These are phyloP conservation scores for Suillus subaureus DNA, from an alignment of 768 basidiomycete genomes.

Conservation along the genomic window DNA sequence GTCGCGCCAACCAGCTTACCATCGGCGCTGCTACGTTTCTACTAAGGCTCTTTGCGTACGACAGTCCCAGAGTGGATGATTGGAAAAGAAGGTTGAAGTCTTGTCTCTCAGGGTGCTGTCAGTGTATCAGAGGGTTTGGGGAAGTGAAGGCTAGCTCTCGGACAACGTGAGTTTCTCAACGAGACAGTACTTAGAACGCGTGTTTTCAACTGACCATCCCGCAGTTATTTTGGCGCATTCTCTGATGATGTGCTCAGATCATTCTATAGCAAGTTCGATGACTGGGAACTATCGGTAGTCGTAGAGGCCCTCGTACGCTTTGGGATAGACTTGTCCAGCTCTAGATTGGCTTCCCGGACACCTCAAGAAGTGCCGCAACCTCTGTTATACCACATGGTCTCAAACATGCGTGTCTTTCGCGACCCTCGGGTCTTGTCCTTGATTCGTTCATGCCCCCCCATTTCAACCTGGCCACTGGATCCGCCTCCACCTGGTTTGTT, in stretches of 20 bases:
- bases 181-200: conserved; percentile 9
- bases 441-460: conserved; percentile 28
- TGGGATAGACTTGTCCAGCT: conserved; percentile 23
- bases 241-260: conserved; percentile 44
- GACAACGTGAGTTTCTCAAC: conserved; percentile 62
- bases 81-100: conserved; percentile 63
- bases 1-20: conserved; percentile 54
- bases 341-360: conserved; percentile 3
- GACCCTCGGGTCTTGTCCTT: conserved; percentile 47
- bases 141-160: conserved; percentile 64
- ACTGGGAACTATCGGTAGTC: conserved; percentile 63
- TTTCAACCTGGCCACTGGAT: conserved; percentile 55
- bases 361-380: conserved; percentile 42
- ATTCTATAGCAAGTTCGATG: conserved; percentile 66
- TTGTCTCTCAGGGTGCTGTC: conserved; percentile 64
- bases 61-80: conserved; percentile 52
- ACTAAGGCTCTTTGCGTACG: conserved; percentile 80
- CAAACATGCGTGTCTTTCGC: conserved; percentile 59
- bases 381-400: conserved; percentile 61
- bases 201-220: conserved; percentile 19
- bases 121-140: conserved; percentile 70
- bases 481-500: conserved; percentile 64
- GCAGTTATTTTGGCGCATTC: conserved; percentile 78
- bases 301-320: conserved; percentile 46
- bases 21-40: conserved; percentile 78